Percentiles rank a stretch among this genome's conserved stretches.
These are phyloP conservation scores for Pythium brachiatum DNA, from an alignment of 352 stramenopile species.

Conservation along the genomic window DNA sequence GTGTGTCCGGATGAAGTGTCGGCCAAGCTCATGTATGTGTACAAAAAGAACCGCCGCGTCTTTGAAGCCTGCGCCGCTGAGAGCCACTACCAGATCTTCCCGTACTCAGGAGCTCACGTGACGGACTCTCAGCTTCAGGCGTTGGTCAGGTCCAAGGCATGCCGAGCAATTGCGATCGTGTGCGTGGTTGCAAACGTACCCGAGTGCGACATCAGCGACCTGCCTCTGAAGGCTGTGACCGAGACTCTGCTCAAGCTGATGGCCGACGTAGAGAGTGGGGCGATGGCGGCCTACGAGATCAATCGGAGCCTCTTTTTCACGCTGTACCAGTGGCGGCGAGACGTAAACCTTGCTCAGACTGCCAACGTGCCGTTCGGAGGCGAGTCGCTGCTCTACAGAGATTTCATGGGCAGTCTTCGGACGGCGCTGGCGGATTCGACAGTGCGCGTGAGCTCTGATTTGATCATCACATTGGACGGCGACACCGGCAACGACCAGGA, in stretches of 20 bases:
- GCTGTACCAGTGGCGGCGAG: slow-evolving; percentile 46
- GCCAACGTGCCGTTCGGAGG: slow-evolving; percentile 39
- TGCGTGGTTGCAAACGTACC: slow-evolving; percentile 43
- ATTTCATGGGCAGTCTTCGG: slow-evolving; percentile 28
- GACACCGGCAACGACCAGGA: background rate
- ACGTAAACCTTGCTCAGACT: slow-evolving; percentile 39
- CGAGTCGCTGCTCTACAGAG: slow-evolving; percentile 40
- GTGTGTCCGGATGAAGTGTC: slow-evolving; percentile 6
- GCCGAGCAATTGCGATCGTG: slow-evolving; percentile 48
- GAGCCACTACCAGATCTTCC: slow-evolving; percentile 61
- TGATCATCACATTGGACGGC: slow-evolving; percentile 27
- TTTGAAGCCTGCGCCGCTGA: slow-evolving; percentile 48
- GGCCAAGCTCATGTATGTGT: slow-evolving; percentile 33
- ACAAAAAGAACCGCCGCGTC: slow-evolving; percentile 45
- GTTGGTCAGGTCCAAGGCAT: slow-evolving; percentile 44
- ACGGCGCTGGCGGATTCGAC: slow-evolving; percentile 23
- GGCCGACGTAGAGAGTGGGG: slow-evolving; percentile 39
- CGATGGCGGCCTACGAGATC: slow-evolving; percentile 26
- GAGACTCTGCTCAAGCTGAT: slow-evolving; percentile 59
- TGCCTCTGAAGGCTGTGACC: slow-evolving; percentile 40
- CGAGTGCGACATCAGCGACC: slow-evolving; percentile 43
- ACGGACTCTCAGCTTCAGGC: slow-evolving; percentile 38
- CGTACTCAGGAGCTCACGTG: slow-evolving; percentile 36
- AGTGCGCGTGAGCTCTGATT: slow-evolving; percentile 33
- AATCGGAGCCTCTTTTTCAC: slow-evolving; percentile 30